These are phyloP conservation scores for Botrytis deweyae DNA, from an alignment of 2,329 filamentous ascomycete genomes.

Conservation along the genomic window DNA sequence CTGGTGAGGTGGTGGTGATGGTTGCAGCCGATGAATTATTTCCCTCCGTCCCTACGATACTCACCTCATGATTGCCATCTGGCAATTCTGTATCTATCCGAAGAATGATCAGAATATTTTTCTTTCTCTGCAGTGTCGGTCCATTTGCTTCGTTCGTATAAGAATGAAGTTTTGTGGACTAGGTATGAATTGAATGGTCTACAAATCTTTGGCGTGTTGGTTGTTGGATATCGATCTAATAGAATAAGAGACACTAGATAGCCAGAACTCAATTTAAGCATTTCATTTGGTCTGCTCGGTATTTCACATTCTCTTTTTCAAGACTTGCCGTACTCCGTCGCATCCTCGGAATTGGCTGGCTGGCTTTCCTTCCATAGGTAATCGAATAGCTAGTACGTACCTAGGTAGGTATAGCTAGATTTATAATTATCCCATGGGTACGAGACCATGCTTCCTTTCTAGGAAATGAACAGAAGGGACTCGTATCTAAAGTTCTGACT, in stretches of 20 bases:
- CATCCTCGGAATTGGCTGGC: no score
- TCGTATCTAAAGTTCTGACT: constrained; percentile 2
- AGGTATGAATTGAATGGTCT: neutral
- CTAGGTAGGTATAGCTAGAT: no score
- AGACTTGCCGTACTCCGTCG: neutral
- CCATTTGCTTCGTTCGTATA: neutral
- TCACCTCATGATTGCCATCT: constrained; percentile 20
- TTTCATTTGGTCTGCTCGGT: neutral
- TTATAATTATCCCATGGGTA: neutral
- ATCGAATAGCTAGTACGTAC: no score
- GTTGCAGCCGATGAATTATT: constrained; percentile 5
- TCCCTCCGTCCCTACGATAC: neutral
- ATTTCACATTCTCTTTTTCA: neutral
- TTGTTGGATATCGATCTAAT: neutral
- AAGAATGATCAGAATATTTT: neutral
- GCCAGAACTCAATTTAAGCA: neutral
- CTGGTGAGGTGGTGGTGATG: neutral
- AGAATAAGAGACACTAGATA: neutral
- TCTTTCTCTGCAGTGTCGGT: no score
- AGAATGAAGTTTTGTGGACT: neutral
- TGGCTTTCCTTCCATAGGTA: no score
- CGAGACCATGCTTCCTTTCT: accelerated
- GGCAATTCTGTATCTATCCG: constrained; percentile 4
- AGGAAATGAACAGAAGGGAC: neutral
- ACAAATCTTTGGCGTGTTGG: no score